Base-by-base conservation (phyloP, 2,329 filamentous ascomycete species). In the Trichoderma oligosporum region DNA sequence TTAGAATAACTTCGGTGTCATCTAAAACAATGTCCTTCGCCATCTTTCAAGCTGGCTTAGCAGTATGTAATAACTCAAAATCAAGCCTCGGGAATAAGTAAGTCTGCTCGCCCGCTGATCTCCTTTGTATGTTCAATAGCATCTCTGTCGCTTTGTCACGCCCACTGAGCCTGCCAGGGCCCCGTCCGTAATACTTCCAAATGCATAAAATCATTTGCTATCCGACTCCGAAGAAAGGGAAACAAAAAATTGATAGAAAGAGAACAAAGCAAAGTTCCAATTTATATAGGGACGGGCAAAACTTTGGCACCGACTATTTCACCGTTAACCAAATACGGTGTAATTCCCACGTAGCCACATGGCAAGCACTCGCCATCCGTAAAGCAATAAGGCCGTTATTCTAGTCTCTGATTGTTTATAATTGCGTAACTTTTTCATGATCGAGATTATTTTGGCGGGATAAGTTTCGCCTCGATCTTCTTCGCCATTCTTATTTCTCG, bases 161-260 rank as follows among this genome's bases (percentile, higher is more conserved):
- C 29, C 45, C 29, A n/a, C 24, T 27, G 38, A 53, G 48, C 38
- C 56, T 39, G 20, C 24, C 46, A 22, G 33, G 46, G 56, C 47
- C 33, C n/a, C 48, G 46, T 44, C 55, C 29, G 16, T 57, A 31
- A 18, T 31, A 22, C 24, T 25, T 33, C 45, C 54, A 24, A 29
- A 44, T 27, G 35, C 44, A 29, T 57, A 51, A 45, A n/a, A 42
- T 49, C 44, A 48, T 49, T 42, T 36, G 54, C 45, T 44, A 29
- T 25, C 29, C 36, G 29, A 57, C 45, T 51, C 54, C 45, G 14
- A 22, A 48, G 22, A 22, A 48, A 16, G 33, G 33, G 25, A 33
- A 7, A 18, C 39, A 44, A 54, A 31, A 27, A 35, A 22, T 18
- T 18, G 25, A 35, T 41, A 49, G 29, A 49, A 45, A 57, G 22